Evolutionary conservation across 2,329 filamentous ascomycete species (phyloP), one percentile per base, ranked within the genome.

Genomic region (Penicillium sp.): DNA sequence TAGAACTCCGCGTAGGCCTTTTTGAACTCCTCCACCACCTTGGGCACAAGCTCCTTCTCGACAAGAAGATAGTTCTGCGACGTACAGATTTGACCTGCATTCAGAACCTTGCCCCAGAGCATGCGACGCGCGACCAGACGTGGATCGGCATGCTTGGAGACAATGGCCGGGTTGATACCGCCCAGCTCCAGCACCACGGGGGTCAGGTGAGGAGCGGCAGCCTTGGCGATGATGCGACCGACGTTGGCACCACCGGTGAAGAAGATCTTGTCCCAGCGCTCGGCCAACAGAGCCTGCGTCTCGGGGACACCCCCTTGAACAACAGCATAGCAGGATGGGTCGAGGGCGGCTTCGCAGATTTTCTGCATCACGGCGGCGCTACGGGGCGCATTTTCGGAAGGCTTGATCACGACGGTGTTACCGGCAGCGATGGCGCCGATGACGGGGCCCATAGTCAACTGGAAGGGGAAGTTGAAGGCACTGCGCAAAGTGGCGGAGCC

Each of bases 241-340:
- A 96, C 89, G 27, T 66, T 73, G 45, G 79, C 78, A 61, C 83
- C 84, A 46, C 93, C 93, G 1, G 93, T 98, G 74, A 95, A 98
- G 76, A 93, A 90, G 63, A 98, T 94, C 79, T 96, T 97, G 73
- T 94, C 90, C 85, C 90, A 98, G 69, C 91, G 91, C 73, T 90
- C 82, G 49, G 91, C 82, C 32, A 98, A 79, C 39, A 97, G 73
- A 9, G 83, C 83, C 39, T 86, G 88, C 4, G 86, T 90, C 75
- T 95, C 89, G 4, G 84, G 77, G 18, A 95, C 72, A 27, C 76
- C 83, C 51, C 93, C 93, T 66, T 96, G 93, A 57, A 96, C 76
- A 49, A 89, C 80, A 33, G 76, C 73, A 70, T 89, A 96, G 58
- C 83, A 84, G 12, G 82, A 80, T 1, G 82, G 80, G 66, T 97